These are phyloP conservation scores for Cicer pinnatifidum DNA, from an alignment of 306 rosid species.

Conservation along the genomic window DNA sequence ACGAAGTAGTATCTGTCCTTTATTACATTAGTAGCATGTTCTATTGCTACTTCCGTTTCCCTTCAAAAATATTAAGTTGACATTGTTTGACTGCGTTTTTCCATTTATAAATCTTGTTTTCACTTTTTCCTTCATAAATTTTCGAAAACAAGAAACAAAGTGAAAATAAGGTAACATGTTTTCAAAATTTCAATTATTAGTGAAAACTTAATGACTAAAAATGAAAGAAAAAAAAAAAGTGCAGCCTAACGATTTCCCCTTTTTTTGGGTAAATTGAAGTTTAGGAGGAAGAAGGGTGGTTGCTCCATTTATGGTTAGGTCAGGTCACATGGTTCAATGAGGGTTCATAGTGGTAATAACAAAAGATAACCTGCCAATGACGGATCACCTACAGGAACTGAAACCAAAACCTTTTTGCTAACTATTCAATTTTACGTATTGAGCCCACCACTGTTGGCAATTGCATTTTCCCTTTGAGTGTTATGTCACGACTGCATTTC, in stretches of 20 bases:
- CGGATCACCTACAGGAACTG: not conserved
- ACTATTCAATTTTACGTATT: not conserved
- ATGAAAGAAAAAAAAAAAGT: not conserved
- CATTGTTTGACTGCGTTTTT: slow-evolving; percentile 15
- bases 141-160: not conserved
- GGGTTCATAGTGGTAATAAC: slow-evolving; percentile 3
- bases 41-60: slow-evolving; percentile 11
- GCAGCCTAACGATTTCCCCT: not conserved
- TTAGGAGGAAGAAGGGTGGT: slow-evolving; percentile 22
- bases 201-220: not conserved
- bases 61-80: not conserved
- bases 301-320: slow-evolving; percentile 23
- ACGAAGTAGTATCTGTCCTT: slow-evolving; percentile 6
- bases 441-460: slow-evolving; percentile 15
- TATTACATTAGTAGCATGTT: slow-evolving; percentile 9
- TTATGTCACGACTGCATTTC: slow-evolving; percentile 21
- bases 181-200: not conserved
- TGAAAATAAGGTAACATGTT: not conserved
- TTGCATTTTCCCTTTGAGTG: slow-evolving; percentile 6
- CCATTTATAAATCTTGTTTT: slow-evolving; percentile 15
- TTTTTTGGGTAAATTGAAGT: slow-evolving; percentile 10
- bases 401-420: not conserved
- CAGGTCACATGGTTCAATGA: slow-evolving; percentile 10
- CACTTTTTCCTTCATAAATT: slow-evolving; percentile 15
- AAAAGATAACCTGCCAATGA: slow-evolving; percentile 6